A percentile compares a stretch with the other conserved stretches of the same genome.
Conservation (phyloP, 495 filamentous ascomycete genomes). For the Cercophora scortea region DNA sequence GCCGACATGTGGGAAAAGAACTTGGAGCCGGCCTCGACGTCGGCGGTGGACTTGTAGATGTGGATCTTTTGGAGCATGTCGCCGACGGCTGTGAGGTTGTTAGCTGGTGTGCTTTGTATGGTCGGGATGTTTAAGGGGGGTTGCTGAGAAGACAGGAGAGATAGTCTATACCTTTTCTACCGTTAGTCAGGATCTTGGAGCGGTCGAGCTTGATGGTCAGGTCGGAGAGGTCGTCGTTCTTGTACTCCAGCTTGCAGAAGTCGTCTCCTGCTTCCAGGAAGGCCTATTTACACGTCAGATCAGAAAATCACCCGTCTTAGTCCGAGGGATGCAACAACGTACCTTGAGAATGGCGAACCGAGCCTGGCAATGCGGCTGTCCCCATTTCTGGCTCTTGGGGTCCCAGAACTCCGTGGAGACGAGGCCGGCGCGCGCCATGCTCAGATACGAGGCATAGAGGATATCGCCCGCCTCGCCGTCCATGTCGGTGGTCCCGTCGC, state of each 20-base stretch:
- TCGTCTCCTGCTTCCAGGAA: slow-evolving; percentile 79
- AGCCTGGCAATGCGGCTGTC: slow-evolving; percentile 90
- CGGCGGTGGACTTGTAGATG: slow-evolving; percentile 85
- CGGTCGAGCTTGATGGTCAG: slow-evolving; percentile 74
- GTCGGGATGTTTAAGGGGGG: too few species aligned
- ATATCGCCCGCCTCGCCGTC: slow-evolving; percentile 74
- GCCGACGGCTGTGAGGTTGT: slow-evolving; percentile 57
- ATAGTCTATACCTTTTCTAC: slow-evolving; percentile 37
- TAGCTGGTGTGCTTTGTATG: too few species aligned
- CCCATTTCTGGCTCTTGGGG: slow-evolving; percentile 82
- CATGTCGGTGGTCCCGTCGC: slow-evolving; percentile 63
- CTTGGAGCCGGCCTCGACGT: slow-evolving; percentile 62
- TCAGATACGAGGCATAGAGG: slow-evolving; percentile 75
- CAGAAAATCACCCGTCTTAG: not conserved
- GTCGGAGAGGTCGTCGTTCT: slow-evolving; percentile 68
- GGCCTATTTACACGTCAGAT: slow-evolving; percentile 34
- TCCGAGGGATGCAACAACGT: not conserved
- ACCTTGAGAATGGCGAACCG: slow-evolving; percentile 75
- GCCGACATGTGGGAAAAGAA: slow-evolving; percentile 77
- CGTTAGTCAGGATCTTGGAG: slow-evolving; percentile 63
- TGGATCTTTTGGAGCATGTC: slow-evolving; percentile 87
- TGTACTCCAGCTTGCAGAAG: slow-evolving; percentile 74
- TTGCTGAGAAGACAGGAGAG: not conserved
- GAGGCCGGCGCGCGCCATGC: slow-evolving; percentile 87
- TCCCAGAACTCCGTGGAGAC: slow-evolving; percentile 84